Percentiles rank a stretch among this genome's conserved stretches.
Evolutionary conservation across 1,139 yeast genomes (phyloP).

Genomic region (Yamadazyma membranifaciens): DNA sequence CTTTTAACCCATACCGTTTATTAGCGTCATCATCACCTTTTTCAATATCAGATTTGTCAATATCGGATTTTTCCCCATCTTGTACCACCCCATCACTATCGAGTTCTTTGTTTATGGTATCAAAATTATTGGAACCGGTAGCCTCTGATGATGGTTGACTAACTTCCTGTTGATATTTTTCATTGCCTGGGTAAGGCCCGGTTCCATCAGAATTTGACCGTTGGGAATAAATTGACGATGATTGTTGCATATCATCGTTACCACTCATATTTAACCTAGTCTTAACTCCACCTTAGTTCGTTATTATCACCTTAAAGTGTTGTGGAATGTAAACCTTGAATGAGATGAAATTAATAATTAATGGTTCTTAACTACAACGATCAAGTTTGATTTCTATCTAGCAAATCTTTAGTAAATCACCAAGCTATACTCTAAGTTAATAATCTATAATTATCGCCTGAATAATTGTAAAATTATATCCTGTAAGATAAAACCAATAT

Average conservation of each 20-base stretch:
- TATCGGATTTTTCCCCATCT: neutral
- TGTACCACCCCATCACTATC: neutral
- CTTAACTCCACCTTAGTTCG: neutral
- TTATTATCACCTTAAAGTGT: no score
- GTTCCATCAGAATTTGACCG: constrained; percentile 4
- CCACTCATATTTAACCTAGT: constrained; percentile 1
- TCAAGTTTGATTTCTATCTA: no score
- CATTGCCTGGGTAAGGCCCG: neutral
- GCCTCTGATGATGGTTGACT: constrained; percentile 1
- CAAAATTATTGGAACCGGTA: neutral
- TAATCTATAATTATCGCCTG: no score
- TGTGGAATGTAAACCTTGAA: no score
- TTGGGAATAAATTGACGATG: constrained; percentile 11
- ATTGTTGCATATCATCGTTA: constrained; percentile 5
- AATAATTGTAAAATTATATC: no score
- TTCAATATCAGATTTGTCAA: neutral
- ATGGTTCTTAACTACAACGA: no score
- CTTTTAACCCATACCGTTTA: constrained; percentile 15
- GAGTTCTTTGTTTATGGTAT: constrained; percentile 1
- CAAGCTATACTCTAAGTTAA: no score
- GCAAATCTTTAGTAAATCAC: no score
- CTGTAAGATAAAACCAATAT: neutral
- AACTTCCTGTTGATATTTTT: constrained; percentile 1
- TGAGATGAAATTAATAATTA: no score
- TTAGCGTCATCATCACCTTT: neutral